Base-by-base conservation (phyloP, 805 yeast genomes). In the Yarrowia sp. region DNA sequence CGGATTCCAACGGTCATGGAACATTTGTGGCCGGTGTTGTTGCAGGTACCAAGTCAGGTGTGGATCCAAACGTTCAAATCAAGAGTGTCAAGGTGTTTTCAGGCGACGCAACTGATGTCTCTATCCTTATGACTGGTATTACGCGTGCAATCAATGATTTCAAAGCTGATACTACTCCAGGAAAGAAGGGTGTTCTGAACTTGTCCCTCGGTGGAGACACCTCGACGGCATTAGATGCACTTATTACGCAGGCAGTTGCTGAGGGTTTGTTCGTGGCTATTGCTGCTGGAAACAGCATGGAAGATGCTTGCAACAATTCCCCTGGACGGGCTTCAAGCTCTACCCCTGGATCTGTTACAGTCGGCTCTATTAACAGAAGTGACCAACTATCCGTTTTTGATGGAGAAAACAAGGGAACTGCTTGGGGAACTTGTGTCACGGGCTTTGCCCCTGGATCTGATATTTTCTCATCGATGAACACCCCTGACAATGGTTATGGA, bases 391-490 rank as follows among this genome's bases (percentile, higher is more conserved):
- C 61, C 2, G 46, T 36, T 5, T 54, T 6, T 11, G 17, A 33
- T 6, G 52, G 52, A 28, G 14, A 24, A n/a, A 28, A 36, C 33
- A 36, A 24, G 46, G 61, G 61, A 14, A 26, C 61, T 8, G 46
- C 43, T n/a, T 54, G 43, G 46, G 99, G 99, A 75, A 83, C 82
- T 73, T 93, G 99, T 82, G 97, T 95, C 65, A 97, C 93, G 73
- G 88, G 95, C 68, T 93, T 91, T 75, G 99, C 96, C 30, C 99
- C 99, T 26, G 99, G 99, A 72, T 87, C 91, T 72, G 88, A 90
- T 75, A 85, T 93, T 67, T 81, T 87, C 70, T 90, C 97, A 48
- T 72, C 77, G 16, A 71, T 74, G 54, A 73, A 72, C 56, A 46
- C 61, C 17, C 69, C 72, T 41, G 70, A 73, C 44, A 67, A 69